These are phyloP conservation scores for Fusarium succisae DNA, from an alignment of 2,329 filamentous ascomycete species.

Conservation along the genomic window DNA sequence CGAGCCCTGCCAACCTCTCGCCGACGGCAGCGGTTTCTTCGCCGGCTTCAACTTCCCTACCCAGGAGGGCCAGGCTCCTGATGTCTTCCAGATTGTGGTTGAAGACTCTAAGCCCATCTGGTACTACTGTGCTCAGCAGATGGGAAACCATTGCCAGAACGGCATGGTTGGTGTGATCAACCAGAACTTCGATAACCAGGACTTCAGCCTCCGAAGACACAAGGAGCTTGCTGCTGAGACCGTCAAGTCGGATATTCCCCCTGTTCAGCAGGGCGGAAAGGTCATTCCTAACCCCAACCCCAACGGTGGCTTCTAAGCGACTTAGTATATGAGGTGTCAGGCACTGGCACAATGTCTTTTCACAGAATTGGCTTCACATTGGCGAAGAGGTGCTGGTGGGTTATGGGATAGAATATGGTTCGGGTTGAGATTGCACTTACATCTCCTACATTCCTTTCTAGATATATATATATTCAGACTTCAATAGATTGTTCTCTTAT, in stretches of 20 bases:
- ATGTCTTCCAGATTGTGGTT: conserved; percentile 58
- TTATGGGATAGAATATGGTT: no score
- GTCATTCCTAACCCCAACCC: conserved; percentile 56
- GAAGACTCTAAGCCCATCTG: conserved; percentile 53
- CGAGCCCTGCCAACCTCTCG: conserved; percentile 54
- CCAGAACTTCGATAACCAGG: conserved; percentile 53
- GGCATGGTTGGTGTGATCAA: conserved; percentile 63
- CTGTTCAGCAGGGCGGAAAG: conserved; percentile 47
- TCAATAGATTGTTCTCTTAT: neutral
- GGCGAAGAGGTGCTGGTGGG: neutral
- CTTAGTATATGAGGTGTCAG: neutral
- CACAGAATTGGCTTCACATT: neutral
- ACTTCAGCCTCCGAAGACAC: conserved; percentile 51
- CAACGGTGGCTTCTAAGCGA: conserved; percentile 47
- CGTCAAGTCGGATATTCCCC: conserved; percentile 45
- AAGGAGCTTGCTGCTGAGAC: conserved; percentile 49
- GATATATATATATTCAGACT: neutral
- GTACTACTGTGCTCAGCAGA: conserved; percentile 56
- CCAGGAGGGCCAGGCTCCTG: conserved; percentile 46
- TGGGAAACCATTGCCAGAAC: conserved; percentile 56
- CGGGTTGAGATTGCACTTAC: neutral
- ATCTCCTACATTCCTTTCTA: conserved; percentile 11
- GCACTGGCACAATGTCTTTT: neutral
- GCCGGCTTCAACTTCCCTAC: conserved; percentile 56
- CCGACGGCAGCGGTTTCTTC: conserved; percentile 53